A percentile compares a stretch with the other conserved stretches of the same genome.
These are phyloP conservation scores for Trichosporon faecale DNA, from an alignment of 1,284 basidiomycete genomes.

Conservation along the genomic window DNA sequence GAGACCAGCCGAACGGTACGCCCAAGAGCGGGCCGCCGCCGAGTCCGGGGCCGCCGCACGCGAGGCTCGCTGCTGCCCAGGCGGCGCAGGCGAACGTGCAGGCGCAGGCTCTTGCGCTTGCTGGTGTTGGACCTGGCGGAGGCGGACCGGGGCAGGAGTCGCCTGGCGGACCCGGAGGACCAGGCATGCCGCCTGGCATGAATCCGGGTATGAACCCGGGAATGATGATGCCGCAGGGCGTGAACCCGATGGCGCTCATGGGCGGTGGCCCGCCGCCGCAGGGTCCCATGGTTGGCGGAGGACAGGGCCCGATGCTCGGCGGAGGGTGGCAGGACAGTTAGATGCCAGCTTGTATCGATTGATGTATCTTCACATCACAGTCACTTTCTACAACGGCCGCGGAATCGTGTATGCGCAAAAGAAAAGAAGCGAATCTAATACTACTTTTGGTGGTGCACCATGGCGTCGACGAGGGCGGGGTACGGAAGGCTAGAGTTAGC, in stretches of 20 bases:
- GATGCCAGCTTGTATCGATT: neutral
- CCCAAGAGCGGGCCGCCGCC: neutral
- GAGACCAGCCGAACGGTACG: conserved; percentile 7
- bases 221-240: conserved; percentile 10
- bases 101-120: neutral
- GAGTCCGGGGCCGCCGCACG: neutral
- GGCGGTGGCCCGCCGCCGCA: conserved; percentile 7
- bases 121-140: neutral
- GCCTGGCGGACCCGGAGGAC: neutral
- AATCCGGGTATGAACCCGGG: neutral
- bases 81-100: neutral
- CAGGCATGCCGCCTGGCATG: neutral
- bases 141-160: neutral
- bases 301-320: conserved; percentile 16
- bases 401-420: neutral
- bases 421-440: neutral
- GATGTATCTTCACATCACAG: conserved; percentile 4
- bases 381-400: conserved; percentile 5
- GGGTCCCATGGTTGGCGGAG: neutral
- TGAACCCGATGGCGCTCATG: conserved; percentile 20
- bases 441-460: conserved; percentile 11
- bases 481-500: conserved; percentile 17
- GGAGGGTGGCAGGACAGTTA: conserved; percentile 14
- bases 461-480: conserved; percentile 13
- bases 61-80: neutral